phyloP scores from a whole-genome alignment of 2,329 filamentous ascomycete genomes.

The Neodidymelliopsis sp. region DNA sequence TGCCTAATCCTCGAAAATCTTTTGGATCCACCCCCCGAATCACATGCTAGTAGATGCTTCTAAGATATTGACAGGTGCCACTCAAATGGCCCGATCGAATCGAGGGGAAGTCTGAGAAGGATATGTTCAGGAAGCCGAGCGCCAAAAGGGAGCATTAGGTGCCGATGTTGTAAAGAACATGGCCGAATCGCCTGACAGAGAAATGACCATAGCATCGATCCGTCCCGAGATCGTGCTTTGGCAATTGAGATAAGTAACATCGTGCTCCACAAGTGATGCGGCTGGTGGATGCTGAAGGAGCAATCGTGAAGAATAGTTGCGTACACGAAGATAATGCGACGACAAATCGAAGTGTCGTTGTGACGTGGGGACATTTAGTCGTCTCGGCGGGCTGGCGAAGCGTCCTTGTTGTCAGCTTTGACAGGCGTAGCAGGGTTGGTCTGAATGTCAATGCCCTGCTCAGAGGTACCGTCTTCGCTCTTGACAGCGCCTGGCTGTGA shows the following conservation, averaged over 20 bases:
- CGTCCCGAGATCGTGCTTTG: conserved; percentile 7
- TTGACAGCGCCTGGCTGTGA: conserved; percentile 35
- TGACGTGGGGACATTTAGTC: conserved; percentile 29
- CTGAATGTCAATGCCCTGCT: conserved; percentile 40
- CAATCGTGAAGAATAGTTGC: conserved; percentile 41
- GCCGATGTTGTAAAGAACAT: conserved; percentile 22
- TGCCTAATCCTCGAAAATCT: conserved; percentile 36
- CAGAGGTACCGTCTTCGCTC: conserved; percentile 39
- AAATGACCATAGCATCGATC: conserved; percentile 19
- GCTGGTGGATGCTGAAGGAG: conserved; percentile 35
- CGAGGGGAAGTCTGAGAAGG: conserved; percentile 26
- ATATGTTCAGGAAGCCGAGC: conserved; percentile 28
- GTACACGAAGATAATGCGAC: conserved; percentile 30
- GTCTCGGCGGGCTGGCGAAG: conserved; percentile 37
- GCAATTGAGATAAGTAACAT: conserved; percentile 22
- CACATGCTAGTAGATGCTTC: conserved; percentile 40
- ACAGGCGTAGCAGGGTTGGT: conserved; percentile 46
- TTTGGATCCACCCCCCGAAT: conserved; percentile 20
- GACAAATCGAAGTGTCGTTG: conserved; percentile 12
- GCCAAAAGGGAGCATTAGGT: conserved; percentile 32
- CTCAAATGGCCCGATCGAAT: conserved; percentile 21
- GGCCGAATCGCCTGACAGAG: conserved; percentile 16
- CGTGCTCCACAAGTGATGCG: conserved; percentile 27
- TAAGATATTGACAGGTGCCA: conserved; percentile 33
- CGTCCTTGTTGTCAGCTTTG: conserved; percentile 36